A percentile compares a stretch with the other conserved stretches of the same genome.
These are phyloP conservation scores for Lachancea kluyveri DNA, from an alignment of 805 yeast species.

Conservation along the genomic window DNA sequence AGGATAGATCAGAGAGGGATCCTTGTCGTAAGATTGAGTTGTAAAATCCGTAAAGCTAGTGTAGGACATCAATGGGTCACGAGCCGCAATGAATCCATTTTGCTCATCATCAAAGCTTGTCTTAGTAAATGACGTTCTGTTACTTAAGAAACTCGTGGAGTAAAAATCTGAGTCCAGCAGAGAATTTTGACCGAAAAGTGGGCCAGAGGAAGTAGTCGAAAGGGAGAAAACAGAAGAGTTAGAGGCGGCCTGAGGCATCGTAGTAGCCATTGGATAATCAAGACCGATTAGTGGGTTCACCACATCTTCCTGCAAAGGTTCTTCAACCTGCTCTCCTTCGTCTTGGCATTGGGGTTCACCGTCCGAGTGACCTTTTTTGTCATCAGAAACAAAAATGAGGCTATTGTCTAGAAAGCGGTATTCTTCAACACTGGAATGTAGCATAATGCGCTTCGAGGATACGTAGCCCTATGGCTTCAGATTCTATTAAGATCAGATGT, in stretches of 20 bases:
- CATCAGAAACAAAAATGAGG: neutral
- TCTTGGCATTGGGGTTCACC: neutral
- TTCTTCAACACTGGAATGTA: constrained; percentile 3
- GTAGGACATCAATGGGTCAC: constrained; percentile 1
- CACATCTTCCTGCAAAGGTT: neutral
- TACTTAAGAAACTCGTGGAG: constrained; percentile 1
- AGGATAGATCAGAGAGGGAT: no score
- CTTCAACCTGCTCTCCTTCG: neutral
- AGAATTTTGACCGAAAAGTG: constrained; percentile 3
- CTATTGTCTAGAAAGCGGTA: constrained; percentile 2
- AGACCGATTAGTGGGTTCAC: constrained; percentile 5
- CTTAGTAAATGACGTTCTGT: no score
- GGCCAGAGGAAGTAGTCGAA: constrained; percentile 3
- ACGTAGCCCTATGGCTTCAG: no score
- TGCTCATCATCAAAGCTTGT: no score
- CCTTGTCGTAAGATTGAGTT: no score
- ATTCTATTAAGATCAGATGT: no score
- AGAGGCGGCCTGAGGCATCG: constrained; percentile 1
- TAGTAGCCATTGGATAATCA: constrained; percentile 10
- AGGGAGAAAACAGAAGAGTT: constrained; percentile 2
- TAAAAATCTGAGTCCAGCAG: constrained; percentile 6
- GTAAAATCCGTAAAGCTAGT: no score
- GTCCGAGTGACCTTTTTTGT: neutral
- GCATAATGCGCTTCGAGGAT: no score
- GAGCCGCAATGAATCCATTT: no score